Conservation (phyloP, 306 rosid genomes). For the Glycine soja region DNA sequence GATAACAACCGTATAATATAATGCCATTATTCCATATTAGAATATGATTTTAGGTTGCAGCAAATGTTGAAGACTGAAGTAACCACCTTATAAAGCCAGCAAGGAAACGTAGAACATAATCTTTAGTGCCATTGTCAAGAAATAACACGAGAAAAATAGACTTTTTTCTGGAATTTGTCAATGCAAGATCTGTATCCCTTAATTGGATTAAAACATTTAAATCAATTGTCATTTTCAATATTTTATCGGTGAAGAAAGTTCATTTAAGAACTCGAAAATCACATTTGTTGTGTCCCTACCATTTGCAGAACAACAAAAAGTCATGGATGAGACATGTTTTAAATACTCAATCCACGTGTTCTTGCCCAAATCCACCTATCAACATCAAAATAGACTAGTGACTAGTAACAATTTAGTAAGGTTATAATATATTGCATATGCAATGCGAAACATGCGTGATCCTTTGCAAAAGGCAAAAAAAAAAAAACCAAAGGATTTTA, state of each 20-base stretch:
- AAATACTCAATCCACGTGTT: neutral
- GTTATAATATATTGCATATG: too few relatives aligned
- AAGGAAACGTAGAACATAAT: constrained; percentile 27
- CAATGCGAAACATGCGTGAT: neutral
- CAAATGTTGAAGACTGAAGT: constrained; percentile 6
- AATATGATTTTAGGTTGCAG: constrained; percentile 19
- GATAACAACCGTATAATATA: neutral
- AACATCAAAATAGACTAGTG: neutral
- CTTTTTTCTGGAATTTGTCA: neutral
- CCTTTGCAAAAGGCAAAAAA: neutral
- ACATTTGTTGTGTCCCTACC: constrained; percentile 16
- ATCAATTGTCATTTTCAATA: constrained; percentile 40
- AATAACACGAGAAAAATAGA: neutral
- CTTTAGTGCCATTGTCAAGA: constrained; percentile 15
- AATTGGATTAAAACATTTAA: constrained; percentile 14
- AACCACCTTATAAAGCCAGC: neutral
- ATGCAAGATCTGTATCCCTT: constrained; percentile 21
- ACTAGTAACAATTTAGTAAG: too few relatives aligned
- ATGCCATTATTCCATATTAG: neutral
- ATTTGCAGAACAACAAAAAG: constrained; percentile 20
- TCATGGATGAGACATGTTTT: constrained; percentile 15
- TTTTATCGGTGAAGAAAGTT: constrained; percentile 3
- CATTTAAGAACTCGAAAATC: neutral
- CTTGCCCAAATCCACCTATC: neutral
- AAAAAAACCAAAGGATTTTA: neutral